Evolutionary conservation across 2,329 filamentous ascomycete genomes (phyloP).

Genomic region (Tolypocladium ophioglossoides): DNA sequence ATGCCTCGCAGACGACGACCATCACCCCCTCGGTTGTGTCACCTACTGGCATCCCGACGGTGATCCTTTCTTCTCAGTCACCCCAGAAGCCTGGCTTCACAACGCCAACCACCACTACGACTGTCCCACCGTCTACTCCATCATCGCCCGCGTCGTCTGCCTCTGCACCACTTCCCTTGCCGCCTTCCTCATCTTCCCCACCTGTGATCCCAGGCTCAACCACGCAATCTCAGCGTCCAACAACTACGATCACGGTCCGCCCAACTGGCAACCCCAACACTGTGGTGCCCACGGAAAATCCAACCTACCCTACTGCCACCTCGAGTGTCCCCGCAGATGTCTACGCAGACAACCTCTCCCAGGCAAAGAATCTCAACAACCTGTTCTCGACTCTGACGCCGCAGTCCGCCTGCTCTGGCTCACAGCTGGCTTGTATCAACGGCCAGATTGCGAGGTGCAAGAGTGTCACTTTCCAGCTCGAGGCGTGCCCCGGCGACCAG

Average conservation of each 20-base stretch:
- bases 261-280: slow-evolving; percentile 26
- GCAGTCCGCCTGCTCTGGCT: slow-evolving; percentile 32
- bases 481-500: slow-evolving; percentile 21
- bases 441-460: slow-evolving; percentile 38
- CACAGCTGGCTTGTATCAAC: slow-evolving; percentile 42
- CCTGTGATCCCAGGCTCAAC: not conserved
- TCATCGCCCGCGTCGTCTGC: not conserved
- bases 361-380: slow-evolving; percentile 35
- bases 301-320: slow-evolving; percentile 23
- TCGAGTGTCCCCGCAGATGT: slow-evolving; percentile 28
- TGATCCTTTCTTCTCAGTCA: no score
- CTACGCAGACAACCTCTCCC: slow-evolving; percentile 33
- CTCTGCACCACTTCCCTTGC: not conserved
- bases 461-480: slow-evolving; percentile 30
- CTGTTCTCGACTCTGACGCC: slow-evolving; percentile 33
- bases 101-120: not conserved
- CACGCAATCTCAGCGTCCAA: not conserved
- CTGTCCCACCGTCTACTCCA: not conserved
- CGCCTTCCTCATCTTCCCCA: slow-evolving; percentile 6
- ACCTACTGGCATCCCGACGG: no score
- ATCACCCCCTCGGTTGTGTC: not conserved
- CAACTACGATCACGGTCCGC: slow-evolving; percentile 4
- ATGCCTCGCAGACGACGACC: not conserved
- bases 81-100: not conserved
- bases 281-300: slow-evolving; percentile 31